Percentiles rank a stretch among this genome's conserved stretches.
These are phyloP conservation scores for Tulasnella sp. DNA, from an alignment of 768 basidiomycete species.

Conservation along the genomic window DNA sequence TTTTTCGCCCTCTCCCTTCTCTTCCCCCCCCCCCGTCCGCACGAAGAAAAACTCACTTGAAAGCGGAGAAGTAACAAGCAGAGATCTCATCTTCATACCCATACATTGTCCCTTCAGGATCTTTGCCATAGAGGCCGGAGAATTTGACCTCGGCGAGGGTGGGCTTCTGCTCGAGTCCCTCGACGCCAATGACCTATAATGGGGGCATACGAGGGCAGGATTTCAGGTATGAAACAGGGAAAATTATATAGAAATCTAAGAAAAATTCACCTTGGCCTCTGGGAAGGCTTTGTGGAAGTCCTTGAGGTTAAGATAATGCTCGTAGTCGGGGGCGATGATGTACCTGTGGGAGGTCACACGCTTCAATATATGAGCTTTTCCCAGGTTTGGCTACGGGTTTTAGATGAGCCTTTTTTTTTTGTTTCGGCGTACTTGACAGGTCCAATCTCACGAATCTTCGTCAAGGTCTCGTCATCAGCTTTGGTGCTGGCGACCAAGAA, in stretches of 20 bases:
- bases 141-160: conserved; percentile 43
- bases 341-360: neutral
- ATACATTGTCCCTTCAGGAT: conserved; percentile 51
- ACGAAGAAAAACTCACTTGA: conserved; percentile 27
- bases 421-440: conserved; percentile 16
- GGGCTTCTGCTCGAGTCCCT: conserved; percentile 33
- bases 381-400: neutral
- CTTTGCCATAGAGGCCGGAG: conserved; percentile 58
- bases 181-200: conserved; percentile 49
- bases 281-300: conserved; percentile 3
- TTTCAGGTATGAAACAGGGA: neutral
- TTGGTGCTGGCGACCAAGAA: conserved; percentile 10
- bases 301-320: conserved; percentile 10
- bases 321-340: conserved; percentile 10
- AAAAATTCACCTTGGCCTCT: neutral
- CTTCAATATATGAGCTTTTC: neutral
- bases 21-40: no score
- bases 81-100: conserved; percentile 65
- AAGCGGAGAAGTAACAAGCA: conserved; percentile 55
- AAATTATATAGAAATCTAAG: neutral
- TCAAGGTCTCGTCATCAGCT: conserved; percentile 12
- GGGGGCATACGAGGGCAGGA: no score
- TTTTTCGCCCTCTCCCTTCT: no score
- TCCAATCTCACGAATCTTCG: conserved; percentile 13
- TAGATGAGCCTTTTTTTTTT: no score